A percentile compares a stretch with the other conserved stretches of the same genome.
phyloP scores from a whole-genome alignment of 2,329 filamentous ascomycete species.

The Sporothrix phasma region DNA sequence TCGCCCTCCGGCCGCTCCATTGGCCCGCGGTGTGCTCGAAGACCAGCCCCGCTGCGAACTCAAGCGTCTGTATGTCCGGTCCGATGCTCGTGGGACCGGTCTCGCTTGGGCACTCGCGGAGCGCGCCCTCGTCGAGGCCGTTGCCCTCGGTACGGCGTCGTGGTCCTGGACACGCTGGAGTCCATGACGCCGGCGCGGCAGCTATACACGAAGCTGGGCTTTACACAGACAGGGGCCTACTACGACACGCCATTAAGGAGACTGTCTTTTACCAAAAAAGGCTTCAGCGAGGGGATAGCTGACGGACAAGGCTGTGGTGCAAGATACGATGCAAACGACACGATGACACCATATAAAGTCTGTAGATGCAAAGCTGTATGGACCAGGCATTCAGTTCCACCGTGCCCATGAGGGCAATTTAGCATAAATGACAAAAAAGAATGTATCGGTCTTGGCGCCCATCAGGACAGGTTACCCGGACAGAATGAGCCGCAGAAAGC shows the following conservation, averaged over 20 bases:
- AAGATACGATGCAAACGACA: not conserved
- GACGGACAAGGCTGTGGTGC: not conserved
- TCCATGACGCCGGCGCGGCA: constrained; percentile 26
- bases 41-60: constrained; percentile 15
- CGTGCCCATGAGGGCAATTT: no score
- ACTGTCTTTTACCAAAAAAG: constrained; percentile 12
- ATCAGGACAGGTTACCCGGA: not conserved
- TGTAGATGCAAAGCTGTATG: no score
- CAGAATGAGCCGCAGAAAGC: no score
- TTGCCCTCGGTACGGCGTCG: constrained; percentile 7
- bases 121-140: constrained; percentile 2
- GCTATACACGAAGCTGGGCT: constrained; percentile 39
- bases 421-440: no score
- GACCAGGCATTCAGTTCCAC: no score
- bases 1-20: constrained; percentile 13
- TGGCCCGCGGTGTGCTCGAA: no score
- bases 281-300: not conserved
- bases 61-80: constrained; percentile 16
- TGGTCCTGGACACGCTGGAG: constrained; percentile 18
- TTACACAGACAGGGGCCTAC: constrained; percentile 22
- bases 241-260: constrained; percentile 15
- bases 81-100: constrained; percentile 15
- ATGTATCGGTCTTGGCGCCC: not conserved
- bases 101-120: constrained; percentile 12
- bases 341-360: no score